Conservation (phyloP, 192 early-diverging fungal species). For the Backusella luteola region DNA sequence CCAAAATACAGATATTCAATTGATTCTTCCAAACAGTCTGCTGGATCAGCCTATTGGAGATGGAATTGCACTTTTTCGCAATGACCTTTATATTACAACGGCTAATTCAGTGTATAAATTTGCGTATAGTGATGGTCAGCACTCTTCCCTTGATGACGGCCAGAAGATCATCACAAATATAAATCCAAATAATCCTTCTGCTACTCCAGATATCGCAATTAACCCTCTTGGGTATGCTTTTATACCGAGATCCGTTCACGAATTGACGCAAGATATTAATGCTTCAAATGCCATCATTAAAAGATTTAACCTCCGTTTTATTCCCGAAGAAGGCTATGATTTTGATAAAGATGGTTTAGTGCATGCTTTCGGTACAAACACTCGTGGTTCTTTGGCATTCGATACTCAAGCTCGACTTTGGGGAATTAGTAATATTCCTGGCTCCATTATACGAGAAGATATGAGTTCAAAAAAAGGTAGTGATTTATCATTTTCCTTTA, state of each 20-base stretch:
- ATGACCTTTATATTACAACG: slow-evolving; percentile 27
- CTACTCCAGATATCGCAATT: slow-evolving; percentile 25
- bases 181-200: slow-evolving; percentile 6
- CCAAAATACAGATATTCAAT: slow-evolving; percentile 17
- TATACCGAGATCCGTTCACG: slow-evolving; percentile 13
- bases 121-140: slow-evolving; percentile 27
- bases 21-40: background rate
- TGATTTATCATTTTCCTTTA: background rate
- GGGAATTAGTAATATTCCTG: slow-evolving; percentile 18
- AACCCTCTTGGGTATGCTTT: slow-evolving; percentile 27
- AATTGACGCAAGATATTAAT: background rate
- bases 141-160: slow-evolving; percentile 4
- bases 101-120: slow-evolving; percentile 18
- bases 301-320: slow-evolving; percentile 24
- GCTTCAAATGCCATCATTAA: slow-evolving; percentile 20
- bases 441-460: slow-evolving; percentile 2
- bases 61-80: slow-evolving; percentile 12
- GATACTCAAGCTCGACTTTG: slow-evolving; percentile 33
- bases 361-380: slow-evolving; percentile 22
- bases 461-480: background rate
- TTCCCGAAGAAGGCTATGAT: slow-evolving; percentile 32
- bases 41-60: slow-evolving; percentile 3
- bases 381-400: slow-evolving; percentile 21
- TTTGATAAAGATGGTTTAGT: slow-evolving; percentile 24
- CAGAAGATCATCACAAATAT: slow-evolving; percentile 15